These are phyloP conservation scores for Alloteropsis angusta DNA, from an alignment of 202 grass and related monocot species.

Conservation along the genomic window DNA sequence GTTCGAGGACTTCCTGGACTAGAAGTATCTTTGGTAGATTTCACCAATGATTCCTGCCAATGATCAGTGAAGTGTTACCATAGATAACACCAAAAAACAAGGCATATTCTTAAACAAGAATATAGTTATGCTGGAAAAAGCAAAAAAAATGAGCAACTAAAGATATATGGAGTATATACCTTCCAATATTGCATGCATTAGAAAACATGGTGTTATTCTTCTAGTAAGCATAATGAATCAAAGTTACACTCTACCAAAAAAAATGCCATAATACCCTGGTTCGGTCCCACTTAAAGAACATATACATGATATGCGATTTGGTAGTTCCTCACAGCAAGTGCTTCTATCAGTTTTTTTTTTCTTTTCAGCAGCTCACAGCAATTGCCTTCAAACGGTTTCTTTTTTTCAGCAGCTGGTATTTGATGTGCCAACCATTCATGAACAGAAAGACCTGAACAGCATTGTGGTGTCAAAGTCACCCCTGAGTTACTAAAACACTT, in stretches of 20 bases:
- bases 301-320: background rate
- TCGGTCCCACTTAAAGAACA: background rate
- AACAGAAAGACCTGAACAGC: background rate
- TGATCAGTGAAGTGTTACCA: constrained; percentile 22
- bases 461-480: constrained; percentile 8
- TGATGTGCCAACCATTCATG: background rate
- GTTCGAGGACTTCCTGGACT: constrained; percentile 53
- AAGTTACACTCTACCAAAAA: background rate
- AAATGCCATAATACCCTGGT: background rate
- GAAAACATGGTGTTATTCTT: background rate
- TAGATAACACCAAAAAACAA: background rate
- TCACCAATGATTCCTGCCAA: constrained; percentile 55
- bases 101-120: constrained; percentile 15
- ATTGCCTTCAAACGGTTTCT: background rate
- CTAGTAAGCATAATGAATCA: background rate
- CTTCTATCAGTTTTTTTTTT: background rate
- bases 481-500: background rate
- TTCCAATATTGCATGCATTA: background rate
- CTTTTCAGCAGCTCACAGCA: background rate
- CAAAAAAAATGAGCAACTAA: background rate
- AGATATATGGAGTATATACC: background rate
- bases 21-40: constrained; percentile 45
- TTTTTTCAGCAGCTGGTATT: background rate
- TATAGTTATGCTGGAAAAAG: constrained; percentile 1
- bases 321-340: background rate